Percentiles rank a stretch among this genome's conserved stretches.
phyloP scores from a whole-genome alignment of 2,329 filamentous ascomycete genomes.

The Periconia sp. region DNA sequence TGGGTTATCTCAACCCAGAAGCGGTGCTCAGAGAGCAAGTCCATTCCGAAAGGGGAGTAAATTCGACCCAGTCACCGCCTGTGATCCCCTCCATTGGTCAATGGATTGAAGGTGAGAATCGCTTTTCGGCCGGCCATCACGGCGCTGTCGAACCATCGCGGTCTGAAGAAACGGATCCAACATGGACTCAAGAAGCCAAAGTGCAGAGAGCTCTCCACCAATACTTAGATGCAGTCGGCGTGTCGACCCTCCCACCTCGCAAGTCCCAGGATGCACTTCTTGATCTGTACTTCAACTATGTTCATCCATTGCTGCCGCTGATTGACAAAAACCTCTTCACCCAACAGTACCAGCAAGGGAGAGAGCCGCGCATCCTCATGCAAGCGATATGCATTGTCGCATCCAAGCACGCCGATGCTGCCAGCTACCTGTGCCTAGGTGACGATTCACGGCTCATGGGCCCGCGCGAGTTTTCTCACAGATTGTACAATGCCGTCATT shows the following conservation, averaged over 20 bases:
- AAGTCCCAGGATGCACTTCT: slow-evolving; percentile 43
- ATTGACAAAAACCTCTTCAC: slow-evolving; percentile 48
- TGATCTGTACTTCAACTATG: slow-evolving; percentile 49
- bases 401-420: slow-evolving; percentile 50
- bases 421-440: slow-evolving; percentile 42
- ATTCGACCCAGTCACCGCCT: slow-evolving; percentile 28
- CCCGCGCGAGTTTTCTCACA: slow-evolving; percentile 49
- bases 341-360: slow-evolving; percentile 36
- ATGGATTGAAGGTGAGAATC: slow-evolving; percentile 38
- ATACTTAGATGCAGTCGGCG: slow-evolving; percentile 42
- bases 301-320: slow-evolving; percentile 52
- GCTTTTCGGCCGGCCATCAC: slow-evolving; percentile 22
- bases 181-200: slow-evolving; percentile 32
- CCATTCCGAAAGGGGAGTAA: slow-evolving; percentile 35
- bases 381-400: slow-evolving; percentile 53
- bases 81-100: slow-evolving; percentile 35
- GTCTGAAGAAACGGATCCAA: slow-evolving; percentile 33
- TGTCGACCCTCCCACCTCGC: slow-evolving; percentile 37
- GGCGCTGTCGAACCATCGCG: slow-evolving; percentile 25
- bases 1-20: slow-evolving; percentile 52
- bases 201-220: slow-evolving; percentile 37
- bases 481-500: slow-evolving; percentile 47
- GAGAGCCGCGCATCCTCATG: slow-evolving; percentile 43
- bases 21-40: slow-evolving; percentile 49
- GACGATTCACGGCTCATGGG: slow-evolving; percentile 37